Evolutionary conservation across 2,329 filamentous ascomycete genomes (phyloP).

Genomic region (Sporothrix dimorphospora): DNA sequence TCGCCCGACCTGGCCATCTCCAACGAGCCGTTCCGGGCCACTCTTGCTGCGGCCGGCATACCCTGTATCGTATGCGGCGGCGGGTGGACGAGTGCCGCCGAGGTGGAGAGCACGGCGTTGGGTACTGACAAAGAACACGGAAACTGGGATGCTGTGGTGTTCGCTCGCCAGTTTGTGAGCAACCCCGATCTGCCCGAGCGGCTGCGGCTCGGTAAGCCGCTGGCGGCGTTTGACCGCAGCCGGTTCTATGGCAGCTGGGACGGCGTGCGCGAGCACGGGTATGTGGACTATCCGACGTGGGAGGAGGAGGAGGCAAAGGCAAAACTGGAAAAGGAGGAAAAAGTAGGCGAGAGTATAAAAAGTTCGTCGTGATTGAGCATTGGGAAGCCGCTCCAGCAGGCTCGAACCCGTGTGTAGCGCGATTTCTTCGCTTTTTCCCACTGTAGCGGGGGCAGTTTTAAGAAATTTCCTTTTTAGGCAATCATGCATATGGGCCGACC

Average conservation of each 20-base stretch:
- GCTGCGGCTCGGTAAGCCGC: constrained; percentile 2
- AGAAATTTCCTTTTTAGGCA: constrained; percentile 17
- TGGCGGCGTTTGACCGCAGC: constrained; percentile 13
- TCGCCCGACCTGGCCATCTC: constrained; percentile 5
- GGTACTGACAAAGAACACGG: not conserved
- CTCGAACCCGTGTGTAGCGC: not conserved
- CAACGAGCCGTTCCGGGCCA: constrained; percentile 21
- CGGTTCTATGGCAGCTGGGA: constrained; percentile 24
- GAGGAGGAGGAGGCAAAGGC: constrained; percentile 2
- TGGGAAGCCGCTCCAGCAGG: not conserved
- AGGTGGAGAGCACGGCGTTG: not conserved
- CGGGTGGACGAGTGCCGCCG: not conserved
- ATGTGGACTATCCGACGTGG: constrained; percentile 22
- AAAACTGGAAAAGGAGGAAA: not conserved
- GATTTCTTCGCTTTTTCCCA: not conserved
- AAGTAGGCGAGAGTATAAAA: no score
- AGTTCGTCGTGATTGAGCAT: not conserved
- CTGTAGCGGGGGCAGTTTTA: not conserved
- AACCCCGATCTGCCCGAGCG: constrained; percentile 19
- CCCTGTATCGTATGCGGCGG: constrained; percentile 18
- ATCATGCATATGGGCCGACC: not conserved
- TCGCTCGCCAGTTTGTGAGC: constrained; percentile 22
- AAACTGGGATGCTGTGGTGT: not conserved
- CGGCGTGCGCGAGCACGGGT: constrained; percentile 17
- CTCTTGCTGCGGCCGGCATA: not conserved